These are phyloP conservation scores for Aspergillus quadrilineatus DNA, from an alignment of 2,329 filamentous ascomycete species.

Conservation along the genomic window DNA sequence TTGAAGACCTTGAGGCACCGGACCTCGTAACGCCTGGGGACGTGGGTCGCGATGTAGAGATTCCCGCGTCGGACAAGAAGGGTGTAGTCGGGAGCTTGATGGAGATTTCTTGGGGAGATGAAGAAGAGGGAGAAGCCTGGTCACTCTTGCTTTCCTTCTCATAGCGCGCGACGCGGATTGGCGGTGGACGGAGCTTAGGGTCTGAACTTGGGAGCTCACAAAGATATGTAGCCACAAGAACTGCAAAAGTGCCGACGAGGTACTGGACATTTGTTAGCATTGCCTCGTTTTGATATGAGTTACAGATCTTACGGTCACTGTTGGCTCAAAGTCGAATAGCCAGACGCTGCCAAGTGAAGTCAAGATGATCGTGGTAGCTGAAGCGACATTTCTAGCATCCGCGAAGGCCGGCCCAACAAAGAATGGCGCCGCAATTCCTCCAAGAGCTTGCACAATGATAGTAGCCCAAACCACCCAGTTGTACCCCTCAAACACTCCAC, in stretches of 20 bases:
- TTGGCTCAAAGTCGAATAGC: conserved; percentile 79
- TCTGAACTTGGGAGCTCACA: conserved; percentile 62
- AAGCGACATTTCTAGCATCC: conserved; percentile 91
- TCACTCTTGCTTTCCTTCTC: conserved; percentile 69
- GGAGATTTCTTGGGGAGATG: conserved; percentile 45
- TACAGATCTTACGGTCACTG: conserved; percentile 61
- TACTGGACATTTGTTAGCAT: conserved; percentile 58
- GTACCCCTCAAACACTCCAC: conserved; percentile 93
- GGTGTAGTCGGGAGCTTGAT: conserved; percentile 49
- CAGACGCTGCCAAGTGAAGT: conserved; percentile 82
- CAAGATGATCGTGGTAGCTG: conserved; percentile 85
- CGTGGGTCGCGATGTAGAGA: conserved; percentile 55
- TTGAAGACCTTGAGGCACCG: conserved; percentile 39
- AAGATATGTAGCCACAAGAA: conserved; percentile 79
- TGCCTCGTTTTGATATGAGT: neutral
- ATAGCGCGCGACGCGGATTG: conserved; percentile 64
- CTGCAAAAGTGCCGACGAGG: conserved; percentile 72
- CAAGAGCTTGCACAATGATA: conserved; percentile 76
- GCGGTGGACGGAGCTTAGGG: conserved; percentile 53
- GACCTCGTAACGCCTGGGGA: conserved; percentile 50
- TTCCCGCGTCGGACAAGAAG: conserved; percentile 46
- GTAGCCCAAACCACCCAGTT: conserved; percentile 88
- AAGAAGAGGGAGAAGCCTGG: conserved; percentile 21
- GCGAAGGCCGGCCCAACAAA: conserved; percentile 83
- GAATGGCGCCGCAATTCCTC: conserved; percentile 79